Evolutionary conservation across 108 stramenopile genomes (phyloP).

Genomic region (Pelagomonas calceolata): DNA sequence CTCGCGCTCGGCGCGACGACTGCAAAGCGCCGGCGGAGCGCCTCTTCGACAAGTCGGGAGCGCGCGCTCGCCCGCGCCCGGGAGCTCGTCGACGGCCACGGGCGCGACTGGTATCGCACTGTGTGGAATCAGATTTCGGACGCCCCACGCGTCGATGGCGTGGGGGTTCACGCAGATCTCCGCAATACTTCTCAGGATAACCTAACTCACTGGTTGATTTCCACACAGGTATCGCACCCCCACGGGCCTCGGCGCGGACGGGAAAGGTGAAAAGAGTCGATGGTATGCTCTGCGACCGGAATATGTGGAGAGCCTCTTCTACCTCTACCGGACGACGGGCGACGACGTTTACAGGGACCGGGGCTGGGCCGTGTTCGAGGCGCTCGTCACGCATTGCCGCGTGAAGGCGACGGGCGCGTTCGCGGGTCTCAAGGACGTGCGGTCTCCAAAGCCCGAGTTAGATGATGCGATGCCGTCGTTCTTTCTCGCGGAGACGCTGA

Average conservation of each 20-base stretch:
- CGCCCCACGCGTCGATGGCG: no score
- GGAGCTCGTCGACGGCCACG: background rate
- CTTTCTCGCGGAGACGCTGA: conserved; percentile 90
- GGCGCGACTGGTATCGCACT: conserved; percentile 1
- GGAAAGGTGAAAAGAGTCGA: no score
- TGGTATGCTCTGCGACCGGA: conserved; percentile 46
- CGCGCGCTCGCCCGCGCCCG: background rate
- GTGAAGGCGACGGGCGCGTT: background rate
- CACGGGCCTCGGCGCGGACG: no score
- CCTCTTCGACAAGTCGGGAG: no score
- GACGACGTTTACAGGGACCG: background rate
- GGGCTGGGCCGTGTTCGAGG: background rate
- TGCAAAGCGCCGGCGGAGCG: no score
- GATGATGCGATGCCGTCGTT: conserved; percentile 78
- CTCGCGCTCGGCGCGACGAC: background rate
- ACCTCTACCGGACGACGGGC: conserved; percentile 25
- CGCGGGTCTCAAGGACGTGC: background rate
- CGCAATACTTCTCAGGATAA: no score
- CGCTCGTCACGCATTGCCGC: background rate
- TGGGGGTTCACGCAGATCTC: no score
- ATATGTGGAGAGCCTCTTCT: conserved; percentile 37
- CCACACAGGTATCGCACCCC: no score
- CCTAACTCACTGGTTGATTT: no score
- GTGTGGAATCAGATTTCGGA: no score
- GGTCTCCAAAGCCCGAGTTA: background rate